phyloP scores from a whole-genome alignment of 164 flowering plant genomes.

The Piper betle region DNA sequence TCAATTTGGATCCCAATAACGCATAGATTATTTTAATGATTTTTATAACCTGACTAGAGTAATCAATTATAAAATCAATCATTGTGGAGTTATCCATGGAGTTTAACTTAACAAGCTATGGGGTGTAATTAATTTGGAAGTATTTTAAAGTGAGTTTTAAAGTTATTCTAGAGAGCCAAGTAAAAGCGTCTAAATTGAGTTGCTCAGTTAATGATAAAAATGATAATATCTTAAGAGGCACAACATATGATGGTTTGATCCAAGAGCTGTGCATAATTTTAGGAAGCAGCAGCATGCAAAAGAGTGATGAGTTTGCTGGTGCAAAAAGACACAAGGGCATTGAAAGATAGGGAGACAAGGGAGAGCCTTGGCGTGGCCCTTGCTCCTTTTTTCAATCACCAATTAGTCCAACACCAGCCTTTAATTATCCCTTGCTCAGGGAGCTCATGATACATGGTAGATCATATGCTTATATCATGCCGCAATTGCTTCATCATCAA shows the following conservation, averaged over 20 bases:
- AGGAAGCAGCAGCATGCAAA: background rate
- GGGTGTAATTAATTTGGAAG: too few relatives aligned
- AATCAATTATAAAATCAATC: too few relatives aligned
- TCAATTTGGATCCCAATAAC: too few relatives aligned
- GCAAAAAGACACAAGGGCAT: background rate
- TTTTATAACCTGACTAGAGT: too few relatives aligned
- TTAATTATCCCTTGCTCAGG: background rate
- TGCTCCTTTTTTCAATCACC: background rate
- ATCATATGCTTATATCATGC: background rate
- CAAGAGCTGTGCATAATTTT: background rate
- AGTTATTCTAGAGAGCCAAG: too few relatives aligned
- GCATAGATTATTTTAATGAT: too few relatives aligned
- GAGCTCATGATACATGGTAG: background rate
- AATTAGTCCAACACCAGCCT: background rate
- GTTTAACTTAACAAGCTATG: too few relatives aligned
- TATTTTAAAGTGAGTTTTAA: too few relatives aligned
- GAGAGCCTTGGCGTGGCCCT: background rate
- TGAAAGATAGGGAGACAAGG: background rate
- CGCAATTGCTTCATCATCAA: conserved; percentile 1
- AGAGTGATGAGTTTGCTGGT: background rate
- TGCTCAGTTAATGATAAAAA: too few relatives aligned
- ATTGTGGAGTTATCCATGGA: too few relatives aligned
- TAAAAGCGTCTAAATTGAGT: too few relatives aligned
- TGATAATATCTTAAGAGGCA: background rate
- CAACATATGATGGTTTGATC: background rate